These are phyloP conservation scores for Amborella trichopoda DNA, from an alignment of 164 flowering plant genomes.

Conservation along the genomic window DNA sequence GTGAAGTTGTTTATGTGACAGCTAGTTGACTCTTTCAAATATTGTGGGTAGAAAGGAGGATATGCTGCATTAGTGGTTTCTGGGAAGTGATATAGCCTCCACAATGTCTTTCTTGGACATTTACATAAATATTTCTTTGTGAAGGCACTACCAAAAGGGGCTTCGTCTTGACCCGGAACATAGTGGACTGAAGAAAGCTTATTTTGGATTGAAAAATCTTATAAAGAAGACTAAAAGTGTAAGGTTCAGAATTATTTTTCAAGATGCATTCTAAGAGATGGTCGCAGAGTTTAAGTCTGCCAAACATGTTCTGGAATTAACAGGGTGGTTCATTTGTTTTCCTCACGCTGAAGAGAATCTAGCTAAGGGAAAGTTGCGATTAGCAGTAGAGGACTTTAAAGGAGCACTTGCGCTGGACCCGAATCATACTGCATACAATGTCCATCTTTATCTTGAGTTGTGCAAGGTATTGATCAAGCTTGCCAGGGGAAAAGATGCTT, in stretches of 20 bases:
- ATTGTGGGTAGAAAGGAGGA: too few species aligned
- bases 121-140: too few species aligned
- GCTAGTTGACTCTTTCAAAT: too few species aligned
- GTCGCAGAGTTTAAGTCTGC: too few species aligned
- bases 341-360: conserved; percentile 98
- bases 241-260: conserved; percentile 15
- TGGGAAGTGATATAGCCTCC: too few species aligned
- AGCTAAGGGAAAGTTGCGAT: conserved; percentile 73
- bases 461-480: conserved; percentile 84
- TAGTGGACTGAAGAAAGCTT: conserved; percentile 79
- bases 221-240: conserved; percentile 93
- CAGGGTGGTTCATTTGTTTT: too few species aligned
- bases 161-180: conserved; percentile 96
- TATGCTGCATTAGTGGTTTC: too few species aligned
- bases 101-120: too few species aligned
- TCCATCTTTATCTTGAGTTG: conserved; percentile 82
- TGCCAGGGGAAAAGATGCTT: conserved; percentile 92
- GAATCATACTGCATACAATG: conserved; percentile 67
- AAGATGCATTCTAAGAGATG: too few species aligned
- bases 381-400: conserved; percentile 79
- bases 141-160: conserved; percentile 97
- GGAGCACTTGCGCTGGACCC: conserved; percentile 88
- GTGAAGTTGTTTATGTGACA: too few species aligned
- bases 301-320: too few species aligned
- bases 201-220: conserved; percentile 89